These are phyloP conservation scores for Auriscalpium vulgare DNA, from an alignment of 768 basidiomycete genomes.

Conservation along the genomic window DNA sequence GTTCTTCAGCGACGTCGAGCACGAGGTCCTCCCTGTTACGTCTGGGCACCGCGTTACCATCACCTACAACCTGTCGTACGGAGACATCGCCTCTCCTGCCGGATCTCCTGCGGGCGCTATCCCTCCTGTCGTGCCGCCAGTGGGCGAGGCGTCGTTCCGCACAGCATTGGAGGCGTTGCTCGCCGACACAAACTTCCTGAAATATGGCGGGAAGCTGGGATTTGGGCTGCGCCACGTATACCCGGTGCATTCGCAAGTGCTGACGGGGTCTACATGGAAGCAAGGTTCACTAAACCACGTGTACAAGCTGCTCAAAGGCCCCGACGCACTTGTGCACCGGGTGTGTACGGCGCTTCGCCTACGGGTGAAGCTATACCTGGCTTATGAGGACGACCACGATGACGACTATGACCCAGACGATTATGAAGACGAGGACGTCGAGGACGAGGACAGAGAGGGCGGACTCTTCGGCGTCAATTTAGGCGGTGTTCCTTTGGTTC, in stretches of 20 bases:
- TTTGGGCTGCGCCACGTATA: constrained; percentile 34
- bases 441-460: too few species aligned
- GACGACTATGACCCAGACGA: neutral
- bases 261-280: too few species aligned
- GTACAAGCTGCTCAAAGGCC: constrained; percentile 1
- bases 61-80: constrained; percentile 31
- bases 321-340: neutral
- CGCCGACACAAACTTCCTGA: constrained; percentile 25
- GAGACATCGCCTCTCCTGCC: too few species aligned
- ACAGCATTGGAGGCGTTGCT: constrained; percentile 22
- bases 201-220: constrained; percentile 31
- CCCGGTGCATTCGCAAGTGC: constrained; percentile 15
- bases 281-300: neutral
- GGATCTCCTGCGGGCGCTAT: neutral
- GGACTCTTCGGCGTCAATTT: too few species aligned
- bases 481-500: too few species aligned
- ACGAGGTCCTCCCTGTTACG: constrained; percentile 29
- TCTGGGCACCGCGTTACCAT: constrained; percentile 34
- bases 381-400: neutral
- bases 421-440: neutral
- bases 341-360: neutral
- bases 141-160: constrained; percentile 6
- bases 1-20: constrained; percentile 33
- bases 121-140: neutral
- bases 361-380: neutral